These are phyloP conservation scores for Hygrocybe punicea DNA, from an alignment of 768 basidiomycete species.

Conservation along the genomic window DNA sequence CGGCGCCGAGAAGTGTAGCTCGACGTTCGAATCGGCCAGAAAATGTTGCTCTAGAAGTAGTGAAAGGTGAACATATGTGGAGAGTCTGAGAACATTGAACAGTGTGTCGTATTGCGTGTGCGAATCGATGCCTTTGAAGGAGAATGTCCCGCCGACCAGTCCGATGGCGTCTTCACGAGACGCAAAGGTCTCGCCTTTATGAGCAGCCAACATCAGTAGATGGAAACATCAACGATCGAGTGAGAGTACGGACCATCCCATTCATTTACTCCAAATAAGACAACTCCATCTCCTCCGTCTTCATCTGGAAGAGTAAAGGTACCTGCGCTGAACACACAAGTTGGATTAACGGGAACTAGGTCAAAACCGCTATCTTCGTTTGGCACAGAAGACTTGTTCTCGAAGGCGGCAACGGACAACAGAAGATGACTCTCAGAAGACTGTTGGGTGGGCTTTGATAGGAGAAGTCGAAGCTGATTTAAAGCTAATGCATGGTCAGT, in stretches of 20 bases:
- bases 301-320: conserved; percentile 39
- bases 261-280: conserved; percentile 51
- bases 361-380: conserved; percentile 43
- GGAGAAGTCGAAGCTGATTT: conserved; percentile 23
- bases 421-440: conserved; percentile 44
- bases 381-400: conserved; percentile 27
- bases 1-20: conserved; percentile 25
- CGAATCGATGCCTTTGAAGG: conserved; percentile 46
- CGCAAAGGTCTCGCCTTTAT: not conserved
- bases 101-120: conserved; percentile 43
- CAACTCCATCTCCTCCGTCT: conserved; percentile 21
- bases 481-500: conserved; percentile 16
- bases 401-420: conserved; percentile 47
- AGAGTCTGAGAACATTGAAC: conserved; percentile 47
- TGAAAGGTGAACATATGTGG: conserved; percentile 54
- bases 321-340: conserved; percentile 46
- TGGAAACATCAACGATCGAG: not conserved
- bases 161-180: conserved; percentile 25
- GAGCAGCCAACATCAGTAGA: not conserved
- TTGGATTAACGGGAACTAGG: conserved; percentile 35
- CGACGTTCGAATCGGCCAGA: conserved; percentile 49
- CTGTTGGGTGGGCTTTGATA: conserved; percentile 25
- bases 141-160: conserved; percentile 63
- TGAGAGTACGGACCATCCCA: conserved; percentile 45
- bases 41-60: conserved; percentile 60